Evolutionary conservation across 2,329 filamentous ascomycete genomes (phyloP).

Genomic region (Didymella pomorum): DNA sequence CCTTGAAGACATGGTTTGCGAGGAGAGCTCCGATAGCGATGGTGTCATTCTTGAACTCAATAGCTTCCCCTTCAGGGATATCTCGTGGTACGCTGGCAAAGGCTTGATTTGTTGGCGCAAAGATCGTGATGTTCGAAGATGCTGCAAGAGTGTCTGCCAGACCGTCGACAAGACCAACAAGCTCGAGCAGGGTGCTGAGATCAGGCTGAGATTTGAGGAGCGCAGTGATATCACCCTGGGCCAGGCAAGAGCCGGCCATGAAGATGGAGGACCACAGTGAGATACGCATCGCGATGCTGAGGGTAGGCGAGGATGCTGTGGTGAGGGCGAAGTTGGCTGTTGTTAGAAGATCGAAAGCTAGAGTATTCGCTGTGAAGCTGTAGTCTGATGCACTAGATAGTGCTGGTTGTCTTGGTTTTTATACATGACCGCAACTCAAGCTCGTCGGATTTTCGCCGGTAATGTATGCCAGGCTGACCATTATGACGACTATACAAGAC

Average conservation of each 20-base stretch:
- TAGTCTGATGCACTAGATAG: conserved; percentile 3
- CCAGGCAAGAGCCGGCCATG: conserved; percentile 34
- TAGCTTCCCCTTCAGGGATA: conserved; percentile 36
- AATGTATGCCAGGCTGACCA: conserved; percentile 1
- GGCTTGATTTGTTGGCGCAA: conserved; percentile 65
- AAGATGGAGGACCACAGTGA: conserved; percentile 29
- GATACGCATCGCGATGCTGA: conserved; percentile 28
- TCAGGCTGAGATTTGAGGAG: conserved; percentile 44
- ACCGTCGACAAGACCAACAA: conserved; percentile 51
- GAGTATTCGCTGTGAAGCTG: conserved; percentile 5
- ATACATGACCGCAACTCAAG: conserved; percentile 10
- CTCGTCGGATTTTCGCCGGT: conserved; percentile 6
- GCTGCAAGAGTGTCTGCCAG: conserved; percentile 50
- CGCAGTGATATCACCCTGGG: conserved; percentile 43
- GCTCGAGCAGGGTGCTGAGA: conserved; percentile 44
- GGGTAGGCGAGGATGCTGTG: conserved; percentile 2
- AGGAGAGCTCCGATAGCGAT: conserved; percentile 57
- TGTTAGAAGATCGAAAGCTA: not conserved
- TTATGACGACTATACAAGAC: conserved; percentile 24
- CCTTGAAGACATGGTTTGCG: conserved; percentile 65
- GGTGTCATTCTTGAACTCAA: conserved; percentile 45
- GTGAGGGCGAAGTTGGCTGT: not conserved
- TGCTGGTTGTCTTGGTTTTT: conserved; percentile 15
- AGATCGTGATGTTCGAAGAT: conserved; percentile 62
- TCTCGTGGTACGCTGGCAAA: conserved; percentile 42